Conservation (phyloP, 2,329 filamentous ascomycete species). For the Hypoxylon sp. region DNA sequence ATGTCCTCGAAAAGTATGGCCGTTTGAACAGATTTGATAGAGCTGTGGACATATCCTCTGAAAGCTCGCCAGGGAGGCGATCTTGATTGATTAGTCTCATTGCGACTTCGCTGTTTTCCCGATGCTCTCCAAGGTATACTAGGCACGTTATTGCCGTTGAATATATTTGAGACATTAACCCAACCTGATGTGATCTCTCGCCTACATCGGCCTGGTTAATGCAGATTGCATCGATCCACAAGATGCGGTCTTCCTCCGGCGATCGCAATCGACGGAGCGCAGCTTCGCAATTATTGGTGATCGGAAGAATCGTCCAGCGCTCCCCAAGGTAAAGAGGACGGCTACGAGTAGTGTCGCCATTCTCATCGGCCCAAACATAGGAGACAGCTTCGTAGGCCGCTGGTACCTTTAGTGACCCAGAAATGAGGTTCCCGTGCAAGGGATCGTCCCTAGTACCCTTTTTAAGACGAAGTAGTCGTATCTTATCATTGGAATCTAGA, state of each 20-base stretch:
- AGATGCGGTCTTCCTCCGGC: neutral
- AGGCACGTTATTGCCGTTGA: neutral
- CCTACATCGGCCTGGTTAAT: neutral
- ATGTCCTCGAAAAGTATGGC: conserved; percentile 4
- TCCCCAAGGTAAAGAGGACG: neutral
- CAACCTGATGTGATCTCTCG: conserved; percentile 9
- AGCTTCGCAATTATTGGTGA: conserved; percentile 8
- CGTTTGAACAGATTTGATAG: neutral
- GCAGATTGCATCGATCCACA: conserved; percentile 9
- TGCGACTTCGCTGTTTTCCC: neutral
- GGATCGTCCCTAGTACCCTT: conserved; percentile 3
- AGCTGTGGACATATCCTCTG: neutral
- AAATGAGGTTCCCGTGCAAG: neutral
- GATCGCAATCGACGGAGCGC: conserved; percentile 7
- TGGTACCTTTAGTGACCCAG: neutral
- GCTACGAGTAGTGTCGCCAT: neutral
- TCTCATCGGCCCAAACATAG: conserved; percentile 10
- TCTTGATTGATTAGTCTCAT: conserved; percentile 6
- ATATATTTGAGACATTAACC: conserved; percentile 3
- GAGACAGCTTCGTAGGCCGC: neutral
- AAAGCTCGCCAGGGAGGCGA: neutral
- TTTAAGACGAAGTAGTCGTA: neutral
- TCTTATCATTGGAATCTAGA: neutral
- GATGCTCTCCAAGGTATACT: conserved; percentile 2
- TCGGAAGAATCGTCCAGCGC: neutral